Conservation (phyloP, 306 rosid genomes). For the Cucurbita maxima region DNA sequence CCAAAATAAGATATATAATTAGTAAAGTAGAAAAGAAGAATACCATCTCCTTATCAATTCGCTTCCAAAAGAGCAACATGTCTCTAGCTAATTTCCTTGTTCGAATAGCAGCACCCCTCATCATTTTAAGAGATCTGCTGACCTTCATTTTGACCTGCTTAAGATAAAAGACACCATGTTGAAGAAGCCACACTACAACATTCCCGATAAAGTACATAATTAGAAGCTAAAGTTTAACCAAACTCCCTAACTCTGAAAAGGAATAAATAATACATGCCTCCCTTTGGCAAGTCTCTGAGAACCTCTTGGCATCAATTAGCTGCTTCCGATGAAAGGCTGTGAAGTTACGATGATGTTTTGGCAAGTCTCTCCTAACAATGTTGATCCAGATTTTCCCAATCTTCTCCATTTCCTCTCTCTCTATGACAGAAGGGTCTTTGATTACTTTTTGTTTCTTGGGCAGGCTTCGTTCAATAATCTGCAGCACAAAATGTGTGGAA, state of each 20-base stretch:
- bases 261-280: constrained; percentile 39
- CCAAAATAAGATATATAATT: neutral
- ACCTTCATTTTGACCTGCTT: constrained; percentile 73
- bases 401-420: constrained; percentile 83
- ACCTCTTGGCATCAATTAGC: constrained; percentile 79
- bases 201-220: constrained; percentile 1
- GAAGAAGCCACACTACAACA: neutral
- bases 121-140: constrained; percentile 74
- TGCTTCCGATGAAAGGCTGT: constrained; percentile 73
- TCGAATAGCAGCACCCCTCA: constrained; percentile 64
- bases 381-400: constrained; percentile 72
- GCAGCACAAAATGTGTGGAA: constrained; percentile 18
- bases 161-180: constrained; percentile 1
- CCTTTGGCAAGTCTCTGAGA: constrained; percentile 90
- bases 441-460: constrained; percentile 67
- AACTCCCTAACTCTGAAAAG: neutral
- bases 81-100: constrained; percentile 90
- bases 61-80: constrained; percentile 81
- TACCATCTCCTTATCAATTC: constrained; percentile 97
- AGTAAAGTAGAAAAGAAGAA: constrained; percentile 9
- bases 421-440: constrained; percentile 70
- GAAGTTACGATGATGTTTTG: constrained; percentile 72
- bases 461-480: constrained; percentile 92
- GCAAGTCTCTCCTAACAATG: constrained; percentile 82
- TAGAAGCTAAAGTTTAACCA: neutral